phyloP scores from a whole-genome alignment of 2,329 filamentous ascomycete species.

The Cladophialophora carrionii region DNA sequence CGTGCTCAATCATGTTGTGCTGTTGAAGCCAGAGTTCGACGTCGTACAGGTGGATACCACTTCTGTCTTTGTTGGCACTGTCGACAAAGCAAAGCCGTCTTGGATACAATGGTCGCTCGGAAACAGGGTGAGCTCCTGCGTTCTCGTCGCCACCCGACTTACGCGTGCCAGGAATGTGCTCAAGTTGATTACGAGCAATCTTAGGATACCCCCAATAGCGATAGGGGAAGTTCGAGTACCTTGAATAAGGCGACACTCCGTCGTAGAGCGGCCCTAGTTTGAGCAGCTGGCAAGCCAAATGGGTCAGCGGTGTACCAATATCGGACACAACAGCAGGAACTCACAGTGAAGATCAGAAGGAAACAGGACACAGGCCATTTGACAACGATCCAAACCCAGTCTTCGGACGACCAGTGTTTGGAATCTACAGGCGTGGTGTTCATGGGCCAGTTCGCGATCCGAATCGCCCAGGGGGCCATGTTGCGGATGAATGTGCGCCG shows the following conservation, averaged over 20 bases:
- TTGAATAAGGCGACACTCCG: conserved; percentile 1
- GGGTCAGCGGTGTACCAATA: not conserved
- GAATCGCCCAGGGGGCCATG: conserved; percentile 13
- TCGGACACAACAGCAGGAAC: not conserved
- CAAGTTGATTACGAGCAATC: conserved; percentile 18
- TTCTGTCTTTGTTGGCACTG: conserved; percentile 3
- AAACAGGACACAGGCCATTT: conserved; percentile 21
- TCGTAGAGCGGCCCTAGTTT: conserved; percentile 4
- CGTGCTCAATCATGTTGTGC: conserved; percentile 20
- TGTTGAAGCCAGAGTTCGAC: conserved; percentile 16
- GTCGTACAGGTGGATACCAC: conserved; percentile 37
- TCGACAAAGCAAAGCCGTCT: conserved; percentile 19
- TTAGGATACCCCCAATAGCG: conserved; percentile 22
- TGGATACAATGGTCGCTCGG: conserved; percentile 21
- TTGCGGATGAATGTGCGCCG: conserved; percentile 22
- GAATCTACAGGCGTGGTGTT: conserved; percentile 11
- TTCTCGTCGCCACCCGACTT: conserved; percentile 1
- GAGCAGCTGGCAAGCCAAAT: not conserved
- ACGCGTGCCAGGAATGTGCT: conserved; percentile 5
- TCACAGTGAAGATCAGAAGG: conserved; percentile 8
- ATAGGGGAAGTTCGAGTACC: conserved; percentile 12
- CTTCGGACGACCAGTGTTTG: conserved; percentile 13
- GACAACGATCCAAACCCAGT: conserved; percentile 13
- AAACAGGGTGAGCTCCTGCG: conserved; percentile 13
- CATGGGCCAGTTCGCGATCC: conserved; percentile 23